Evolutionary conservation across 768 basidiomycete genomes (phyloP).

Genomic region (Calocybe cyanea): DNA sequence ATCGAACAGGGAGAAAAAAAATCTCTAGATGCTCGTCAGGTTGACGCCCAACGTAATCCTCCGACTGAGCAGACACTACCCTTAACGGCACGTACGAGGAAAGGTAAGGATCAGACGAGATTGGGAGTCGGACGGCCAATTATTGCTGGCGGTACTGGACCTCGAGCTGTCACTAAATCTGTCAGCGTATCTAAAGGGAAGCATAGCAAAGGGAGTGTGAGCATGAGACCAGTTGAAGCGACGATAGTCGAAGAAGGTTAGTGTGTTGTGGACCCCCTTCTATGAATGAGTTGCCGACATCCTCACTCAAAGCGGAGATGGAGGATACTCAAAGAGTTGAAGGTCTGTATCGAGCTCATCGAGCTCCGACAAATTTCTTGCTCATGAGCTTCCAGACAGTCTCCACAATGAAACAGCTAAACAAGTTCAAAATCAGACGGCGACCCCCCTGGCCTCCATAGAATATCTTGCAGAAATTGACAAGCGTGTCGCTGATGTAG

Average conservation of each 20-base stretch:
- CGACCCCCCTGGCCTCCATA: conserved; percentile 13
- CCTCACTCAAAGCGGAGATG: conserved; percentile 18
- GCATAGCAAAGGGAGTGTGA: conserved; percentile 48
- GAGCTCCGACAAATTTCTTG: too few species aligned
- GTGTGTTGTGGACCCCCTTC: conserved; percentile 6
- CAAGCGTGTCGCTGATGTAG: conserved; percentile 30
- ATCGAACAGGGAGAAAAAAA: conserved; percentile 18
- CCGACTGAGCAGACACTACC: conserved; percentile 24
- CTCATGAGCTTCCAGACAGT: background rate
- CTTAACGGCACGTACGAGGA: conserved; percentile 47
- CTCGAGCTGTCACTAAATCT: conserved; percentile 62
- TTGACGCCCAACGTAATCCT: conserved; percentile 14
- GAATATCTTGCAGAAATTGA: conserved; percentile 21
- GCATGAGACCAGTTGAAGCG: conserved; percentile 46
- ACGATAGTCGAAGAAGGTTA: conserved; percentile 58
- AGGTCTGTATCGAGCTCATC: conserved; percentile 4
- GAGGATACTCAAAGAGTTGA: background rate
- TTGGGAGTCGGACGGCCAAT: conserved; percentile 72
- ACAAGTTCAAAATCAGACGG: background rate
- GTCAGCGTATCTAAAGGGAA: conserved; percentile 45
- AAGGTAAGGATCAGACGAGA: conserved; percentile 68
- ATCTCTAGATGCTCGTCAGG: conserved; percentile 15
- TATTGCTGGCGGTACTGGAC: conserved; percentile 61
- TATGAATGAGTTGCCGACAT: background rate
- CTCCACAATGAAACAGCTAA: background rate